Percentiles rank a stretch among this genome's conserved stretches.
These are phyloP conservation scores for Centella asiatica DNA, from an alignment of 129 eudicot species.

Conservation along the genomic window DNA sequence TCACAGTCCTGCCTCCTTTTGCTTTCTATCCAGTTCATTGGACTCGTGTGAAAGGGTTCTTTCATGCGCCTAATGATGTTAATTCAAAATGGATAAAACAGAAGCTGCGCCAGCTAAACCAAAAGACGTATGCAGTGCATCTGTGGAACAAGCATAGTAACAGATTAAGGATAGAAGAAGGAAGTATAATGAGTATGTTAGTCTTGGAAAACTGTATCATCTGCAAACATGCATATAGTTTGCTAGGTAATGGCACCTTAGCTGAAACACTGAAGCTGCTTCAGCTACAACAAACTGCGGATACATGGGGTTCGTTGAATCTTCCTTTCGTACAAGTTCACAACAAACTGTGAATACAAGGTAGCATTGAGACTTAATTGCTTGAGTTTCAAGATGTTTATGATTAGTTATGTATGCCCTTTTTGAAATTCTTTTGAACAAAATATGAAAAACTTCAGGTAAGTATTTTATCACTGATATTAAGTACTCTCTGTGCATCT, in stretches of 20 bases:
- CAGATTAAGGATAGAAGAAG: constrained; percentile 56
- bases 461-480: background rate
- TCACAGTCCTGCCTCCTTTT: constrained; percentile 47
- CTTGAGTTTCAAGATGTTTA: background rate
- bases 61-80: constrained; percentile 29
- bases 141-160: constrained; percentile 75
- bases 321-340: background rate
- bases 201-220: constrained; percentile 49
- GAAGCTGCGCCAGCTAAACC: constrained; percentile 34
- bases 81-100: constrained; percentile 46
- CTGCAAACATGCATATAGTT: constrained; percentile 26
- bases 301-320: background rate
- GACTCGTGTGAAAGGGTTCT: constrained; percentile 40
- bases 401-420: background rate
- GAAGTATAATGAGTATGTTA: constrained; percentile 53
- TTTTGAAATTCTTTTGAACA: too few species aligned
- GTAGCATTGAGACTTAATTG: background rate
- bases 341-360: background rate
- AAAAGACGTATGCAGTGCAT: constrained; percentile 58
- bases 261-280: background rate
- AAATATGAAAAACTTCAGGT: too few species aligned
- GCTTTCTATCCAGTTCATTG: constrained; percentile 84
- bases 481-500: background rate
- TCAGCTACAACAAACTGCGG: background rate
- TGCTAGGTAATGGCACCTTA: constrained; percentile 8